Conservation (phyloP, 495 filamentous ascomycete species). For the Penicillium goetzii region DNA sequence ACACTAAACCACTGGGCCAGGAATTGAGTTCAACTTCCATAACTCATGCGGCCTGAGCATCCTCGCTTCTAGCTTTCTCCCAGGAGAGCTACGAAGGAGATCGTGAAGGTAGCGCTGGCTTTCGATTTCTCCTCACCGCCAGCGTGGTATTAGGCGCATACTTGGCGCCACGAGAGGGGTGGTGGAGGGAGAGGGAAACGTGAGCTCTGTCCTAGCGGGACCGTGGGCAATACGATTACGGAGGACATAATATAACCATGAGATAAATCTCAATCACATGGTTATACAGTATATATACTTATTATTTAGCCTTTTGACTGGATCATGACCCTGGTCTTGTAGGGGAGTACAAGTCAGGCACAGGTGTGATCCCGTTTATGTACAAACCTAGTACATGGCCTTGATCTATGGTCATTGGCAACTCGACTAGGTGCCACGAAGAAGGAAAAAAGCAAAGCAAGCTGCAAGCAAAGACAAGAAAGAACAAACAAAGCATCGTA, state of each 20-base stretch:
- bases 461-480: neutral
- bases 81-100: neutral
- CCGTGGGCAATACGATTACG: neutral
- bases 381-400: neutral
- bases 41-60: neutral
- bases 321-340: neutral
- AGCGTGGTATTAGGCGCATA: constrained; percentile 22
- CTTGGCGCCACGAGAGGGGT: constrained; percentile 12
- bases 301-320: neutral
- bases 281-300: neutral
- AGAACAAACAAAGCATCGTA: neutral
- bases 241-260: neutral
- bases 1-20: constrained; percentile 1
- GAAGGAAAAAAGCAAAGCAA: neutral
- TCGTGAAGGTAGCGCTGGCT: neutral
- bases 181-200: neutral
- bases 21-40: constrained; percentile 4
- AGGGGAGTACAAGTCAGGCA: neutral
- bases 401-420: neutral
- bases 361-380: neutral
- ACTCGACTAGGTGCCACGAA: neutral
- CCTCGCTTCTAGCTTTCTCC: neutral
- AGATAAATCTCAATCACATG: neutral
- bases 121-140: constrained; percentile 1
- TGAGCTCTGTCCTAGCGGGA: constrained; percentile 5